phyloP scores from a whole-genome alignment of 2,329 filamentous ascomycete species.

The Neophaeococcomyces mojaviensis region DNA sequence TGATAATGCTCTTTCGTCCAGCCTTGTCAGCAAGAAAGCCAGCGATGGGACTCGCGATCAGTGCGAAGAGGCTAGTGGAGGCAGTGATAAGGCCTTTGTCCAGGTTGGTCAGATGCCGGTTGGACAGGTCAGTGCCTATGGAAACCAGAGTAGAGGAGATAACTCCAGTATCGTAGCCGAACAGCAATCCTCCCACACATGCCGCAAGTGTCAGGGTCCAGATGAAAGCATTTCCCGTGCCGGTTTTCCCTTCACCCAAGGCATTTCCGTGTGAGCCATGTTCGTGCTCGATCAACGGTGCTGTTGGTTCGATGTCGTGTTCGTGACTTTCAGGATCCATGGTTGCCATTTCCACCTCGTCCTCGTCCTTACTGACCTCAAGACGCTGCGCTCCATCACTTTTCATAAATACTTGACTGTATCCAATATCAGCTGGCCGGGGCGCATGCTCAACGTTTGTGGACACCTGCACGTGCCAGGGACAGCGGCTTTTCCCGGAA shows the following conservation, averaged over 20 bases:
- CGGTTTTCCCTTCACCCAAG: neutral
- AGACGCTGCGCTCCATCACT: too few relatives aligned
- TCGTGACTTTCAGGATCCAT: neutral
- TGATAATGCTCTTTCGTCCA: constrained; percentile 41
- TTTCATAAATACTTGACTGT: too few relatives aligned
- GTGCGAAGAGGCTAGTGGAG: constrained; percentile 50
- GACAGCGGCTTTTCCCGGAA: too few relatives aligned
- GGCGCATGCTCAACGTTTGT: too few relatives aligned
- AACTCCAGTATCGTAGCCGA: constrained; percentile 58
- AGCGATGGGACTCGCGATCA: constrained; percentile 49
- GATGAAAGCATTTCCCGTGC: constrained; percentile 39
- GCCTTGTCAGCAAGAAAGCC: constrained; percentile 45
- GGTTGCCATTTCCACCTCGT: constrained; percentile 6
- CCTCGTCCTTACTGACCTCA: neutral
- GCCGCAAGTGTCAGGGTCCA: constrained; percentile 52
- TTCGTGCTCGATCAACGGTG: constrained; percentile 2
- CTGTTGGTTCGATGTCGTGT: neutral
- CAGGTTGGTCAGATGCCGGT: constrained; percentile 42
- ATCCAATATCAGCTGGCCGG: too few relatives aligned
- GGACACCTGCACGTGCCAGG: too few relatives aligned
- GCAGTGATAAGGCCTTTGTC: constrained; percentile 55
- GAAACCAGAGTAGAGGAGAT: constrained; percentile 55
- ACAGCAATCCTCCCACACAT: constrained; percentile 51
- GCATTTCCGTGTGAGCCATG: neutral
- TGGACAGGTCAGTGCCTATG: constrained; percentile 46